Base-by-base conservation (phyloP, 2,329 filamentous ascomycete species). In the Trichophyton benhamiae region DNA sequence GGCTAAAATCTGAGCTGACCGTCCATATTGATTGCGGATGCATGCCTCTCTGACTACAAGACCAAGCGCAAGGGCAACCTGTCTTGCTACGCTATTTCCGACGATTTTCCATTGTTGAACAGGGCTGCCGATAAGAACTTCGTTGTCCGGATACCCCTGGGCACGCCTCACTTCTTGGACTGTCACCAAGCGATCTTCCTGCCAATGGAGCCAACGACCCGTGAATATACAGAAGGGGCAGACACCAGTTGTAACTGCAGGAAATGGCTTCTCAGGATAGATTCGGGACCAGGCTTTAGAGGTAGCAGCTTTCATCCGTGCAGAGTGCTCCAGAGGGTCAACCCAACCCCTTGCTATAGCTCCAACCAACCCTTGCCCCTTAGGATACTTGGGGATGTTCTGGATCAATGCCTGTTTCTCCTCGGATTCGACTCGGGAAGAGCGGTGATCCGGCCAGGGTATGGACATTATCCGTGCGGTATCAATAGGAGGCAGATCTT, bases 11-110 rank as follows among this genome's bases (percentile, higher is more conserved):
- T 11, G 38, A n/a, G 52, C 20, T 20, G 59, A 27, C 58, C 33
- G 13, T 13, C 30, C 52, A 42, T 61, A n/a, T 27, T 57, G 42
- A 57, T 63, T 63, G 53, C 55, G 33, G 4, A 65, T 48, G 75
- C 75, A 84, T 0, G 86, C 86, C 63, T 86, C 79, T 6, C 85
- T 77, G 11, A 91, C 74, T 8, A 79, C 76, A 3, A 88, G 68
- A 0, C 89, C 89, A 1, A 91, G 70, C 0, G 83, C 83, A 17
- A 90, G 72, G 0, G 87, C 82, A 0, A 89, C 81, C 25, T 83
- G 81, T 7, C 88, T 77, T 2, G 88, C 83, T 0, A 95, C 89
- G 30, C 85, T 88, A 70, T 95, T 95, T 0, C 89, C 89, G 0
- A 91, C 77, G 20, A 89, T 82, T 60, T 79, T 81, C 75, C 82